These are phyloP conservation scores for Blastomyces percursus DNA, from an alignment of 2,329 filamentous ascomycete species.

Conservation along the genomic window DNA sequence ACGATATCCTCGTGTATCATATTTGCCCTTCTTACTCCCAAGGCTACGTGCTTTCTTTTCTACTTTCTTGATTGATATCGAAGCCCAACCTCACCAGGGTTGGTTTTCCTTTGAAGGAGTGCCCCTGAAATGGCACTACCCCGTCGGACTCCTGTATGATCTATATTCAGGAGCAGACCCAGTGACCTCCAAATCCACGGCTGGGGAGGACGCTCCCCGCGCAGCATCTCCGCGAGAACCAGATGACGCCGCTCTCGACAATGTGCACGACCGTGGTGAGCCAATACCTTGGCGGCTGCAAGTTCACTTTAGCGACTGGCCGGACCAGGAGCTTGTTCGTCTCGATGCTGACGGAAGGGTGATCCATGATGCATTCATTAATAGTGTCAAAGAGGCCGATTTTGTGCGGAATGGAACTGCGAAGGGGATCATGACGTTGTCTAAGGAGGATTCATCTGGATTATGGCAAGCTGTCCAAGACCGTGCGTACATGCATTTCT, in stretches of 20 bases:
- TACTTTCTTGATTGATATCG: conserved; percentile 46
- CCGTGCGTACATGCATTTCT: conserved; percentile 39
- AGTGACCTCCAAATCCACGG: conserved; percentile 21
- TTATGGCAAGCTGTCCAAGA: conserved; percentile 73
- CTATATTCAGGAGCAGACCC: conserved; percentile 51
- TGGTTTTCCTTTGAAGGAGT: conserved; percentile 60
- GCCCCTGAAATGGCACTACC: conserved; percentile 61
- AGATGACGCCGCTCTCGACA: background rate
- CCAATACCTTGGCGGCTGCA: conserved; percentile 52
- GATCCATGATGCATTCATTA: conserved; percentile 56
- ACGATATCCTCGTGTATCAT: conserved; percentile 54
- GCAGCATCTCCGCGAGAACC: conserved; percentile 4
- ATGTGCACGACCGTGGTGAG: background rate
- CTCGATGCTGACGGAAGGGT: conserved; percentile 46
- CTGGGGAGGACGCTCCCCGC: conserved; percentile 11
- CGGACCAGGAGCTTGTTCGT: conserved; percentile 46
- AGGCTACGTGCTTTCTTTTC: conserved; percentile 54
- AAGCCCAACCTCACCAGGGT: conserved; percentile 41
- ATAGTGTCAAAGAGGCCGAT: conserved; percentile 69
- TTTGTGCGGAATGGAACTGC: conserved; percentile 80
- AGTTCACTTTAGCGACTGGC: conserved; percentile 50
- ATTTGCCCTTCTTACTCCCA: conserved; percentile 55
- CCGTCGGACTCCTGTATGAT: conserved; percentile 58
- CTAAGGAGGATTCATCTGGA: conserved; percentile 68
- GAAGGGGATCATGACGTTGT: conserved; percentile 80